phyloP scores from a whole-genome alignment of 1,284 basidiomycete genomes.

The Sphaerobolus stellatus region DNA sequence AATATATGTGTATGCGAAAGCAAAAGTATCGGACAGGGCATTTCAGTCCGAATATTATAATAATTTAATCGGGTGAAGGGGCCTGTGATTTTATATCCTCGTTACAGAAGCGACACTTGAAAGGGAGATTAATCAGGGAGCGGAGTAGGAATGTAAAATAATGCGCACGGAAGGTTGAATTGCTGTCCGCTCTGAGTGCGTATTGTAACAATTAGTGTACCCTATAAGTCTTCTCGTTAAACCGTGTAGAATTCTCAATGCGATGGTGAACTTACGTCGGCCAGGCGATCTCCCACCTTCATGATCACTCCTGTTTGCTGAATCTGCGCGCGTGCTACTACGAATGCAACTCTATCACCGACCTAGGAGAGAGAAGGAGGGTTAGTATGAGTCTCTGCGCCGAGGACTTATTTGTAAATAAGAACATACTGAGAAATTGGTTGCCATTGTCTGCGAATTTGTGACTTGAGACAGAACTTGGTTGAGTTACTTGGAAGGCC shows the following conservation, averaged over 20 bases:
- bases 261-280: not conserved
- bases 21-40: no score
- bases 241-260: not conserved
- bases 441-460: no score
- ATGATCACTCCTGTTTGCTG: not conserved
- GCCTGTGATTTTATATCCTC: not conserved
- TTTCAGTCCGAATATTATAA: no score
- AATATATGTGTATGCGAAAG: no score
- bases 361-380: no score
- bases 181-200: not conserved
- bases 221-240: not conserved
- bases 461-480: no score
- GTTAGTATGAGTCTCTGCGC: no score
- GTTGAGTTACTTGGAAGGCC: no score
- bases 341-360: not conserved
- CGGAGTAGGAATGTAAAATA: not conserved
- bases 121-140: not conserved
- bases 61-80: no score
- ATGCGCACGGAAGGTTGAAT: not conserved
- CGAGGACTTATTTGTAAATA: no score
- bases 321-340: not conserved
- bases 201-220: conserved; percentile 2
- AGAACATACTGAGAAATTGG: no score
- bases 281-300: not conserved
- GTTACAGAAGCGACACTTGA: not conserved